Evolutionary conservation across 306 rosid species (phyloP), one percentile per base, ranked within the genome.

Genomic region (Casuarina cunninghamiana): DNA sequence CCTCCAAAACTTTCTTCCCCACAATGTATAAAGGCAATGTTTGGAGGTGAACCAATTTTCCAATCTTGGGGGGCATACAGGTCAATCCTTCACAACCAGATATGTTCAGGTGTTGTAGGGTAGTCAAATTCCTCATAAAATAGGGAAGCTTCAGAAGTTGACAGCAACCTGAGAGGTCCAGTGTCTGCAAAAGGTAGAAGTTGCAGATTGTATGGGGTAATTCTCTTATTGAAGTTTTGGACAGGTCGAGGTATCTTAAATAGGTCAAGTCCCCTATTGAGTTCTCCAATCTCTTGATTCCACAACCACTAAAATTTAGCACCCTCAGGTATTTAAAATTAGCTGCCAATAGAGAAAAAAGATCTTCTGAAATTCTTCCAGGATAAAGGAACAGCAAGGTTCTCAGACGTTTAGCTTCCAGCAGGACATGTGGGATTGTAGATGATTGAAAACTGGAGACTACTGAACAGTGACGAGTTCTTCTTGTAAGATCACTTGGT

Each of bases 161-260:
- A 6, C 2, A 0, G 75, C 86, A 83, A 4, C 17, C 2, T 1
- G 38, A 6, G 65, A 83, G 39, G 8, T 69, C 1, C 3, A 78
- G 41, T 8, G 77, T 69, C 16, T 75, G 83, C 71, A 83, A 75
- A 71, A 61, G 78, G 71, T 42, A 70, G 48, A 83, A 3, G 48
- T 4, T 50, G 58, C 83, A 35, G n/a, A 77, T 13, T 0, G 80
- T 35, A 0, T 78, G 16, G 0, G 80, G 86, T 35, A 78, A 49
- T 61, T 42, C 49, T 45, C 39, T 5, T 4, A 83, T 61, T 1
- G 43, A 0, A 71, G 83, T 72, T 4, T 1, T 2, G 57, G 84
- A 77, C 35, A 80, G 5, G 63, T 80, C 44, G 13, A 68, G 11
- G 53, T 68, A 77, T 21, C 80, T 13, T 16, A 77, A 53, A 5